A percentile compares a stretch with the other conserved stretches of the same genome.
Evolutionary conservation across 352 stramenopile species (phyloP).

Genomic region (Pythium coloratum): DNA sequence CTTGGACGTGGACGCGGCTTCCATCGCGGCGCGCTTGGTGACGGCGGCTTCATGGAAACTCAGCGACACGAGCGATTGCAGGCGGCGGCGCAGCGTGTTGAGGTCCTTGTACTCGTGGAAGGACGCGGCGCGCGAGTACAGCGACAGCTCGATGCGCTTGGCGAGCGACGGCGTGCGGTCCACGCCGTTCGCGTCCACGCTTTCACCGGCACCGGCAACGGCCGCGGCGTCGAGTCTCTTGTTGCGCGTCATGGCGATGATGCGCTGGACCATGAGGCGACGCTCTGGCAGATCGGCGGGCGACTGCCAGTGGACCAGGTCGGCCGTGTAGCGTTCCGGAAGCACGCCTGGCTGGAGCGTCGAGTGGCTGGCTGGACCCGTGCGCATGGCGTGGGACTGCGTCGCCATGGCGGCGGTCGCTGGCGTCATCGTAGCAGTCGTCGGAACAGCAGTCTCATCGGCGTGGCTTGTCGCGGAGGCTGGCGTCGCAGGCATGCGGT

Average conservation of each 20-base stretch:
- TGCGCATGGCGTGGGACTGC: constrained; percentile 44
- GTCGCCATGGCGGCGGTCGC: constrained; percentile 12
- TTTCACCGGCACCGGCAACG: constrained; percentile 18
- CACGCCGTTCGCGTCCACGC: constrained; percentile 33
- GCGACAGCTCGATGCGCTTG: constrained; percentile 84
- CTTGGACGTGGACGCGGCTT: constrained; percentile 29
- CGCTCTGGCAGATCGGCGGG: constrained; percentile 75
- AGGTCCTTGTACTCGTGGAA: constrained; percentile 87
- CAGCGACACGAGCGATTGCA: constrained; percentile 86
- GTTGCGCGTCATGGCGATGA: constrained; percentile 84
- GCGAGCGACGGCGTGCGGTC: constrained; percentile 78
- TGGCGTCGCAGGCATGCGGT: constrained; percentile 13
- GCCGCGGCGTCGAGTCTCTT: constrained; percentile 43
- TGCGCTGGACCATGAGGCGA: constrained; percentile 83
- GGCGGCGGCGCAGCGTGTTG: constrained; percentile 73
- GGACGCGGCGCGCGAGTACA: constrained; percentile 79
- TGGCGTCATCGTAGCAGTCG: not conserved
- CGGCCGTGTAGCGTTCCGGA: constrained; percentile 73
- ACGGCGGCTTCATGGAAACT: constrained; percentile 85
- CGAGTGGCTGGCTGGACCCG: constrained; percentile 46
- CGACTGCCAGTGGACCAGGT: constrained; percentile 85
- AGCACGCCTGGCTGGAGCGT: constrained; percentile 54
- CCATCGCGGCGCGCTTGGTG: constrained; percentile 39
- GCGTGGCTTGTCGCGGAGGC: not conserved
- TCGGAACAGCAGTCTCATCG: not conserved